Evolutionary conservation across 163 green algal genomes (phyloP).

Genomic region (Scenedesmus sp.): DNA sequence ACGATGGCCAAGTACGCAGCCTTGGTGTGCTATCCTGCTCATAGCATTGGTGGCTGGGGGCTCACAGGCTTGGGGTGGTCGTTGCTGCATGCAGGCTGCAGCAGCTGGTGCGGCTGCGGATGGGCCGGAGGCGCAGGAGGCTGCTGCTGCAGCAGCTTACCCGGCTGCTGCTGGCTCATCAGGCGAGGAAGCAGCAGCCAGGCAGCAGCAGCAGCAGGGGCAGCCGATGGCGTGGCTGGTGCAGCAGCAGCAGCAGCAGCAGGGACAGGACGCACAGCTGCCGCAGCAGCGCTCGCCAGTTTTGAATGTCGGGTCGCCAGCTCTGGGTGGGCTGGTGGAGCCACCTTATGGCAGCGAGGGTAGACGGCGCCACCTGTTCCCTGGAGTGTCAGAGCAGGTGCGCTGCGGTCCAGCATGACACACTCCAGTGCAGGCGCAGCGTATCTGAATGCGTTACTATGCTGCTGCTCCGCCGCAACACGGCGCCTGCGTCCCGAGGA

Average conservation of each 20-base stretch:
- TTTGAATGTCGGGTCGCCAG: neutral
- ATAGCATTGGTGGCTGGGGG: no score
- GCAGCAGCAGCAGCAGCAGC: conserved; percentile 7
- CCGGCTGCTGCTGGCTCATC: conserved; percentile 3
- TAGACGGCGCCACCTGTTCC: neutral
- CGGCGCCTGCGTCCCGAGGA: neutral
- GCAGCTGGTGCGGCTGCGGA: neutral
- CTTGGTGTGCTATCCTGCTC: no score
- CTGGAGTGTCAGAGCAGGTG: neutral
- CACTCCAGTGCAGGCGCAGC: neutral
- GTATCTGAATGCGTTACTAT: neutral
- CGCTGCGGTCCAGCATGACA: neutral
- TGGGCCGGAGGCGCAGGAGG: conserved; percentile 4
- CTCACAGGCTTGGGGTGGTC: no score
- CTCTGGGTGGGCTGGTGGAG: neutral
- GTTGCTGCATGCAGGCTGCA: conserved; percentile 4
- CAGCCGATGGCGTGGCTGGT: neutral
- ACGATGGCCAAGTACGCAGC: no score
- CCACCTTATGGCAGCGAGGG: neutral
- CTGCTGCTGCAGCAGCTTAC: conserved; percentile 42
- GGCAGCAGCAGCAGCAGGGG: neutral
- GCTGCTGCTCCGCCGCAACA: neutral
- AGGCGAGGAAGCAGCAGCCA: neutral
- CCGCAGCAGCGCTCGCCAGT: conserved; percentile 1
- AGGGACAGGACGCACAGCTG: neutral